Evolutionary conservation across 1,139 yeast genomes (phyloP).

Genomic region (Candida pseudoviswanathii): DNA sequence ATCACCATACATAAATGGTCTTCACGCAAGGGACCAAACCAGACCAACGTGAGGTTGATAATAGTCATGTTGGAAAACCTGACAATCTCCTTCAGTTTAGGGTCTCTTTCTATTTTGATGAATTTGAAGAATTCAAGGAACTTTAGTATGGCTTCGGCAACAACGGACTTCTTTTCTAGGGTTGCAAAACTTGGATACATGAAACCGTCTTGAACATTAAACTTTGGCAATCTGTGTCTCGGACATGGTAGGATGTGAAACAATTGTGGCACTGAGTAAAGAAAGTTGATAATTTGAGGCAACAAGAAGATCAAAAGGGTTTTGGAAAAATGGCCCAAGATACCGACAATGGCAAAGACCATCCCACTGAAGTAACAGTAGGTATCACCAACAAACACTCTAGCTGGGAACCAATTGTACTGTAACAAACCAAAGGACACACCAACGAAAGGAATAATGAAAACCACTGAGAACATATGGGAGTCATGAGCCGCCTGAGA

Average conservation of each 20-base stretch:
- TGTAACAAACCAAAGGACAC: slow-evolving; percentile 76
- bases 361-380: slow-evolving; percentile 97
- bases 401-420: slow-evolving; percentile 89
- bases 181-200: slow-evolving; percentile 66
- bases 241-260: slow-evolving; percentile 91
- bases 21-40: slow-evolving; percentile 90
- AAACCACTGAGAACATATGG: slow-evolving; percentile 78
- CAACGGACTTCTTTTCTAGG: slow-evolving; percentile 16
- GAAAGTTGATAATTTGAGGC: slow-evolving; percentile 88
- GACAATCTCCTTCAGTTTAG: slow-evolving; percentile 31
- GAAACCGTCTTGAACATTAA: slow-evolving; percentile 65
- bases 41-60: slow-evolving; percentile 77
- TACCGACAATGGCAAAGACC: slow-evolving; percentile 98
- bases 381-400: slow-evolving; percentile 96
- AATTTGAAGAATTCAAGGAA: slow-evolving; percentile 49
- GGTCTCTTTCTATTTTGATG: slow-evolving; percentile 47
- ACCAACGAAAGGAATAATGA: slow-evolving; percentile 84
- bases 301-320: slow-evolving; percentile 81
- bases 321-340: slow-evolving; percentile 93
- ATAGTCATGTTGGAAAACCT: slow-evolving; percentile 82
- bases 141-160: slow-evolving; percentile 30
- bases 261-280: slow-evolving; percentile 88
- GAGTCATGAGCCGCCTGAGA: slow-evolving; percentile 73
- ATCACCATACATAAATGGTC: slow-evolving; percentile 67
- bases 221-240: slow-evolving; percentile 86